phyloP scores from a whole-genome alignment of 768 basidiomycete species.

The Pholiota molesta region DNA sequence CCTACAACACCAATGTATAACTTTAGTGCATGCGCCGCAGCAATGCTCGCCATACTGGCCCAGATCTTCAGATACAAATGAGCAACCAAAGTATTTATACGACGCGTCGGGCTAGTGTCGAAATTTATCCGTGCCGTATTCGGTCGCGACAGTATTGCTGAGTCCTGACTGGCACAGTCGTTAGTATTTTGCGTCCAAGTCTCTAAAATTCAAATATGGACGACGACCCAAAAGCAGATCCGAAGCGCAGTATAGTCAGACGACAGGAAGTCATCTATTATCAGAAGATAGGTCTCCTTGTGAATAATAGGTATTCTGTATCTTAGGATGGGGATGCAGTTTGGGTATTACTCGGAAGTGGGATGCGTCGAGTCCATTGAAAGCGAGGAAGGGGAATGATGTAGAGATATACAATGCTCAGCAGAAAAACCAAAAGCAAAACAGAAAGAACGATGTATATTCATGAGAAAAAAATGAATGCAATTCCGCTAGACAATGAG shows the following conservation, averaged over 20 bases:
- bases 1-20: neutral
- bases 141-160: neutral
- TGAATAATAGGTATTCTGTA: neutral
- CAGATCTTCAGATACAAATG: no score
- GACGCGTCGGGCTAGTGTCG: neutral
- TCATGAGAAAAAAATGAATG: conserved; percentile 8
- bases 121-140: neutral
- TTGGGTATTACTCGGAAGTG: conserved; percentile 2
- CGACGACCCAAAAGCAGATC: no score
- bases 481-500: conserved; percentile 16
- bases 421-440: neutral
- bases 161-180: neutral
- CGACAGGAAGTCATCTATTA: neutral
- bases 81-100: neutral
- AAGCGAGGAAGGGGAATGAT: neutral
- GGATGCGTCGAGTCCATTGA: neutral
- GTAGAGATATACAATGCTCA: neutral
- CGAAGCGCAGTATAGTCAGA: neutral
- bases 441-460: conserved; percentile 5
- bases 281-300: neutral
- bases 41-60: neutral
- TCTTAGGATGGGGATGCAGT: neutral
- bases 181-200: neutral
- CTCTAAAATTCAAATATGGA: no score
- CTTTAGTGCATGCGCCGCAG: neutral